Percentiles rank a stretch among this genome's conserved stretches.
Evolutionary conservation across 2,329 filamentous ascomycete species (phyloP).

Genomic region (Neodidymelliopsis sp.): DNA sequence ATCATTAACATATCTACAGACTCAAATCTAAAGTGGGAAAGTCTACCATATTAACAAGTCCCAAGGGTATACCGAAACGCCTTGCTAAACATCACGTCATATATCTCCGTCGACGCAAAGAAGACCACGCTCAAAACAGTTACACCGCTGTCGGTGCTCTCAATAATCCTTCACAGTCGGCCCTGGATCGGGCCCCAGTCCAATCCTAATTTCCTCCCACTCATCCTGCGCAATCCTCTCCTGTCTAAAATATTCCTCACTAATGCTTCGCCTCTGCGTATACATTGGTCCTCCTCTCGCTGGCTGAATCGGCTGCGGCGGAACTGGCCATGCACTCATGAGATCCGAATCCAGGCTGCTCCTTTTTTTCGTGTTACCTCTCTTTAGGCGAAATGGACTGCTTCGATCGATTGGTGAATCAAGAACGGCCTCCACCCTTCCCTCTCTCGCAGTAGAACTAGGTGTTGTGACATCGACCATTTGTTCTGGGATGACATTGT

Average conservation of each 20-base stretch:
- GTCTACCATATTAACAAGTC: slow-evolving; percentile 18
- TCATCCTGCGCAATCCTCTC: slow-evolving; percentile 5
- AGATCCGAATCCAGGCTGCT: slow-evolving; percentile 26
- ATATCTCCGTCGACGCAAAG: too few species aligned
- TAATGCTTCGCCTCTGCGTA: slow-evolving; percentile 14
- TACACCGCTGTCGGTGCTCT: neutral
- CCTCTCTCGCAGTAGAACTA: neutral
- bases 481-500: slow-evolving; percentile 1
- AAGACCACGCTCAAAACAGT: too few species aligned
- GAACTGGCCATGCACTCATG: slow-evolving; percentile 27
- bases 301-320: slow-evolving; percentile 18
- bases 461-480: slow-evolving; percentile 7
- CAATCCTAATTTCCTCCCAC: slow-evolving; percentile 10
- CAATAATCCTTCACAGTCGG: slow-evolving; percentile 4
- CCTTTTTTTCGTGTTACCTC: slow-evolving; percentile 32
- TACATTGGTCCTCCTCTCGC: slow-evolving; percentile 3
- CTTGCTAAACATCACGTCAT: slow-evolving; percentile 10
- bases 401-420: slow-evolving; percentile 41
- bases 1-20: slow-evolving; percentile 39
- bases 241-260: slow-evolving; percentile 14
- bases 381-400: slow-evolving; percentile 40
- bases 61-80: slow-evolving; percentile 32
- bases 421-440: neutral
- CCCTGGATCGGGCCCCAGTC: slow-evolving; percentile 10
- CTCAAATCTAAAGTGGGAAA: slow-evolving; percentile 20